Evolutionary conservation across 2,329 filamentous ascomycete species (phyloP), one percentile per base, ranked within the genome.

Genomic region (Leptoxyphium fumago): DNA sequence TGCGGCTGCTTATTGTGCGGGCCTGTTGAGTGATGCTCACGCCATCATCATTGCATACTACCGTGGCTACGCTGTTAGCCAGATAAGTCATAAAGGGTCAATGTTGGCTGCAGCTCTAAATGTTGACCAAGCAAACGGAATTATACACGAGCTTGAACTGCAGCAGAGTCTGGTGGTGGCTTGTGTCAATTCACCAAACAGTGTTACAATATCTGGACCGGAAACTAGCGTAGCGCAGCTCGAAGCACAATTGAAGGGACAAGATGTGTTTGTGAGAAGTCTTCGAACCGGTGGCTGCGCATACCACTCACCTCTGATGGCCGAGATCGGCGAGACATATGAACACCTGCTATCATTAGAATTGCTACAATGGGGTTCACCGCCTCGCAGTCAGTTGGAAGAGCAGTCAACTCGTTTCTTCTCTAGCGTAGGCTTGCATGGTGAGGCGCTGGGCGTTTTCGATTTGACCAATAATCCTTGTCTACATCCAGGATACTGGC

Each of bases 191-290:
- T 61, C 60, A 28, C 61, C 66, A 0, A 42, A 48, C 0, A 66
- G 61, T 30, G 54, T 70, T 1, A 73, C 70, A 0, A 32, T 71
- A 0, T 69, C 68, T 7, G 70, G 70, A 0, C 64, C 70, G 45
- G 45, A 39, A 2, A 49, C 60, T 46, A 57, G 55, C 5, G 60
- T 71, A 3, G 47, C 58, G 0, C 54, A 61, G 38, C 48, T 57
- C 0, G 51, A 59, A 4, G 45, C 53, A 1, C 49, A 56, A 0
- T 47, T 71, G 0, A 52, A 63, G 1, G 51, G 58, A 2, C 50
- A 63, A 15, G 52, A 58, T 2, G 56, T 60, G 6, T 71, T 71
- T 46, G 58, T 55, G 2, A 55, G 64, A 1, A 46, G 55, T 10
- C 60, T 73, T 1, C 57, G 61, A 39, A 64, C 70, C 2, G 58